A percentile compares a stretch with the other conserved stretches of the same genome.
Conservation (phyloP, 2,329 filamentous ascomycete species). For the Penicillium sp. region DNA sequence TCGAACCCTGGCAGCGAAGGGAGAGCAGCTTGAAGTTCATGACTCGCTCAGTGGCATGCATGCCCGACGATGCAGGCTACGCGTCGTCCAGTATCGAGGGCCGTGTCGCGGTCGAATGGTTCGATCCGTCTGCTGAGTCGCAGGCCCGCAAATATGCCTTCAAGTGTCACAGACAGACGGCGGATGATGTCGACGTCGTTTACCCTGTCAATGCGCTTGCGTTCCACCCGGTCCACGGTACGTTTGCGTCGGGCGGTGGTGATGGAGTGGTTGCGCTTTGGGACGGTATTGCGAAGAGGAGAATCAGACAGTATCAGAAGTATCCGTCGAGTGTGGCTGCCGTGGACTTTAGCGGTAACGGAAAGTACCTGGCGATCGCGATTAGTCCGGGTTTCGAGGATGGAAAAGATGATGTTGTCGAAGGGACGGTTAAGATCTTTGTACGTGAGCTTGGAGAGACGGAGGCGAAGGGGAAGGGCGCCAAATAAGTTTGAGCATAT, state of each 20-base stretch:
- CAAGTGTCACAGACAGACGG: slow-evolving; percentile 84
- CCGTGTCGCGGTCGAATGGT: slow-evolving; percentile 93
- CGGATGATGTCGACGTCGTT: slow-evolving; percentile 65
- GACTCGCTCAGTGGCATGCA: slow-evolving; percentile 83
- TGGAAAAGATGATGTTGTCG: slow-evolving; percentile 65
- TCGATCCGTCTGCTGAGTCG: slow-evolving; percentile 76
- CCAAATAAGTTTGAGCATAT: slow-evolving; percentile 45
- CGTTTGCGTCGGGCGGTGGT: slow-evolving; percentile 80
- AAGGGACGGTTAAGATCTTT: slow-evolving; percentile 65
- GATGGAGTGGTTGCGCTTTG: slow-evolving; percentile 87
- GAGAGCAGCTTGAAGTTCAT: slow-evolving; percentile 95
- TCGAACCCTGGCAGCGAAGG: slow-evolving; percentile 82
- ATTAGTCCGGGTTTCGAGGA: slow-evolving; percentile 83
- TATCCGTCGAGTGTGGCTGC: slow-evolving; percentile 70
- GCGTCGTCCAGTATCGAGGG: slow-evolving; percentile 89
- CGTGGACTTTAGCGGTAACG: slow-evolving; percentile 67
- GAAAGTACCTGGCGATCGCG: slow-evolving; percentile 67
- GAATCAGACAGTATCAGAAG: slow-evolving; percentile 81
- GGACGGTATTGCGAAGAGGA: slow-evolving; percentile 82
- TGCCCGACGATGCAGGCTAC: slow-evolving; percentile 93
- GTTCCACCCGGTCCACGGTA: slow-evolving; percentile 74
- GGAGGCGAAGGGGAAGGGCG: slow-evolving; percentile 77
- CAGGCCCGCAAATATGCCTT: slow-evolving; percentile 95
- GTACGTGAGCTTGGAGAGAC: slow-evolving; percentile 76
- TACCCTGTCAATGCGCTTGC: slow-evolving; percentile 85